Conservation (phyloP, 768 basidiomycete genomes). For the Mycena epipterygia region DNA sequence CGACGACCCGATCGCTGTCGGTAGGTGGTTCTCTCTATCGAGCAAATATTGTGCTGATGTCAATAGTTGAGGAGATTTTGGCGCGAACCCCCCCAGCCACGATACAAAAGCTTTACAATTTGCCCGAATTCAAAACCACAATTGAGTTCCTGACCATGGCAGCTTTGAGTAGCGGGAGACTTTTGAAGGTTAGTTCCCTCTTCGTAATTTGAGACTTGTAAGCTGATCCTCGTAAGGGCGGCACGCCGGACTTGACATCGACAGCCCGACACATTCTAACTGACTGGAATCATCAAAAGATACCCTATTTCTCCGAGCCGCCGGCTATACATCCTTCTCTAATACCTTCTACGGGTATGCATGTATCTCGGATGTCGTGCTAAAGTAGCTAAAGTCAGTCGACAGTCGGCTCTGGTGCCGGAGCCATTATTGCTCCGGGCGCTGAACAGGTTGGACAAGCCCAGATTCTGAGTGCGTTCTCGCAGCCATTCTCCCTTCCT, state of each 20-base stretch:
- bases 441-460: slow-evolving; percentile 87
- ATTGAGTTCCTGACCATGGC: slow-evolving; percentile 93
- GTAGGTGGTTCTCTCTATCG: slow-evolving; percentile 58
- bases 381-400: slow-evolving; percentile 37
- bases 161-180: slow-evolving; percentile 83
- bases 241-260: slow-evolving; percentile 88
- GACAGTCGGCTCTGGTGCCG: slow-evolving; percentile 43
- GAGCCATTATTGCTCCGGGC: slow-evolving; percentile 68
- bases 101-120: slow-evolving; percentile 88
- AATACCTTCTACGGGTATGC: slow-evolving; percentile 66
- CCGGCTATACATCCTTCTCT: slow-evolving; percentile 85
- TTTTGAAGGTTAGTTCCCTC: slow-evolving; percentile 75
- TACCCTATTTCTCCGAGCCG: slow-evolving; percentile 88
- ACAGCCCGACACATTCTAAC: slow-evolving; percentile 85
- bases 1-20: slow-evolving; percentile 90
- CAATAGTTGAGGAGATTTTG: slow-evolving; percentile 88
- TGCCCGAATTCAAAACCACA: slow-evolving; percentile 80
- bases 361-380: not conserved
- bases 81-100: slow-evolving; percentile 75
- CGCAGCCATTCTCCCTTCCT: slow-evolving; percentile 83
- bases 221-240: slow-evolving; percentile 67
- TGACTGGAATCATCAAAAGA: slow-evolving; percentile 98
- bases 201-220: not conserved
- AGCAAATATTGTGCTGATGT: slow-evolving; percentile 3
- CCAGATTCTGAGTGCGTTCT: slow-evolving; percentile 78